These are phyloP conservation scores for Acer negundo DNA, from an alignment of 345 rosid genomes.

Conservation along the genomic window DNA sequence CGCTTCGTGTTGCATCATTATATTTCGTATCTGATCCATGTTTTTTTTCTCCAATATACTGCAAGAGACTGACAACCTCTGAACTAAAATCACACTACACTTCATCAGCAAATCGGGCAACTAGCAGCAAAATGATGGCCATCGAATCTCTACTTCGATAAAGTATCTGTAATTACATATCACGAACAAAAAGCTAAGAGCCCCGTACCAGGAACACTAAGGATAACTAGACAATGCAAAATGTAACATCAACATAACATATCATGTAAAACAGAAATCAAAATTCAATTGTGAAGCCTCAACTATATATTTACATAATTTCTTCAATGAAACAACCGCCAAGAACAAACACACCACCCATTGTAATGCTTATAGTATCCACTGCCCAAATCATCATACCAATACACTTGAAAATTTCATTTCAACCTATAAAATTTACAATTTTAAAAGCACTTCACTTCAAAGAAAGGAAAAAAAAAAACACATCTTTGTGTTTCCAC, in stretches of 20 bases:
- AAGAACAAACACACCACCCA: not conserved
- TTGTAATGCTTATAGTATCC: not conserved
- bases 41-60: not conserved
- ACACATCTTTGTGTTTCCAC: not conserved
- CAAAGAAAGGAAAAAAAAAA: too few relatives aligned
- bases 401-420: not conserved
- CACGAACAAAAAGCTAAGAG: not conserved
- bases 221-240: too few relatives aligned
- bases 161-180: not conserved
- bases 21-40: slow-evolving; percentile 24
- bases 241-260: not conserved
- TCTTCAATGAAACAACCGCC: not conserved
- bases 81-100: not conserved
- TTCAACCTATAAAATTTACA: not conserved
- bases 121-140: not conserved
- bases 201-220: not conserved
- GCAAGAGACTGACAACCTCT: not conserved
- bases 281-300: too few relatives aligned
- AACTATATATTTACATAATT: too few relatives aligned
- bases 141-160: not conserved
- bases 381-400: not conserved
- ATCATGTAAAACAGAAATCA: not conserved
- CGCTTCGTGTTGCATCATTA: slow-evolving; percentile 24
- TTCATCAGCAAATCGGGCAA: not conserved
- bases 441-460: not conserved